Conservation (phyloP, 768 basidiomycete genomes). For the Lactarius sp. region DNA sequence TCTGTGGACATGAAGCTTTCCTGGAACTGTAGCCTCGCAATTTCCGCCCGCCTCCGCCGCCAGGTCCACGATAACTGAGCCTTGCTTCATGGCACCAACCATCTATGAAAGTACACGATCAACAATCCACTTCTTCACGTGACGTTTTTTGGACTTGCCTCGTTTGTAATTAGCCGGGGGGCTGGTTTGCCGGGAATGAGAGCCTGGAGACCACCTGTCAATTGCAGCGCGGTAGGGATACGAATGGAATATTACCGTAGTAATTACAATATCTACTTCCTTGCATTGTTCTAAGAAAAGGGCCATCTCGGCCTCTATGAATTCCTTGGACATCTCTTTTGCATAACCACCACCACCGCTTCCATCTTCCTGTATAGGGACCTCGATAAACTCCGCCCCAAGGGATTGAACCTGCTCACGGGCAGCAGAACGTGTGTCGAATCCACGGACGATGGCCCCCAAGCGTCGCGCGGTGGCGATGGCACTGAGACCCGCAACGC, state of each 20-base stretch:
- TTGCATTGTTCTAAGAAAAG: conserved; percentile 84
- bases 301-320: conserved; percentile 83
- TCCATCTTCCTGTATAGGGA: conserved; percentile 74
- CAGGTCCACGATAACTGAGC: conserved; percentile 82
- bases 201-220: conserved; percentile 41
- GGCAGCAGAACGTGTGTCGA: conserved; percentile 80
- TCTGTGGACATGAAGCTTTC: conserved; percentile 58
- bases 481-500: conserved; percentile 84
- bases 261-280: conserved; percentile 86
- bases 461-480: conserved; percentile 80
- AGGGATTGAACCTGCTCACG: conserved; percentile 88
- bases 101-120: conserved; percentile 38
- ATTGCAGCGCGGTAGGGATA: not conserved
- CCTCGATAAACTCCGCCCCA: conserved; percentile 88
- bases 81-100: conserved; percentile 89
- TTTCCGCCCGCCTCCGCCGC: conserved; percentile 91
- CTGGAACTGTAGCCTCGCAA: conserved; percentile 76
- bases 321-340: conserved; percentile 87
- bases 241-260: conserved; percentile 48
- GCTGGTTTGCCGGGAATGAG: conserved; percentile 84
- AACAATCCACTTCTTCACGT: not conserved
- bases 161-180: conserved; percentile 76
- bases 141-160: conserved; percentile 33
- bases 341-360: conserved; percentile 82
- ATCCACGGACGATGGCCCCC: conserved; percentile 85